Evolutionary conservation across 305 asterid species (phyloP).

Genomic region (Fraxinus ornus): DNA sequence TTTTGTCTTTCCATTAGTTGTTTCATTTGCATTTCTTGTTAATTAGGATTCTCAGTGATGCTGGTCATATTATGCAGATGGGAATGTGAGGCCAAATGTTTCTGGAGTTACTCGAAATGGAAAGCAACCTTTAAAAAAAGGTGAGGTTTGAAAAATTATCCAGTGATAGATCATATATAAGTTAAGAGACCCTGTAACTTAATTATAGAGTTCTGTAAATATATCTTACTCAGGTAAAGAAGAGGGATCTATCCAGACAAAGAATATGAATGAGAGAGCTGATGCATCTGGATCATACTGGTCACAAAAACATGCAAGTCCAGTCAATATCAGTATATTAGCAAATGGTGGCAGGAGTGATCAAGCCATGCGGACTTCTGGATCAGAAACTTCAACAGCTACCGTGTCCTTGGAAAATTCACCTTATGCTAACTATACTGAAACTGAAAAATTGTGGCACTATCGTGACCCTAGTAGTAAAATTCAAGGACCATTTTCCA

Average conservation of each 20-base stretch:
- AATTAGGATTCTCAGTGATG: constrained; percentile 10
- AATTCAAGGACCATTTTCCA: constrained; percentile 39
- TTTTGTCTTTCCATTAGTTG: constrained; percentile 9
- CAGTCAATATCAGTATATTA: constrained; percentile 16
- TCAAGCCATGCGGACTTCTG: constrained; percentile 41
- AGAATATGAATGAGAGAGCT: constrained; percentile 34
- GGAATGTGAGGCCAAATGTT: constrained; percentile 28
- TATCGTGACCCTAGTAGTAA: constrained; percentile 33
- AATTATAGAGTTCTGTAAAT: constrained; percentile 19
- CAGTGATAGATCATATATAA: constrained; percentile 8
- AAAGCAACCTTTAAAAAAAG: constrained; percentile 15
- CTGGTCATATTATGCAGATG: constrained; percentile 35
- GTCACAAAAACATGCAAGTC: background rate
- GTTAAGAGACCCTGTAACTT: constrained; percentile 15
- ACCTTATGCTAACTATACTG: constrained; percentile 8
- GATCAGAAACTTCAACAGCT: constrained; percentile 35
- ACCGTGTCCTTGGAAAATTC: constrained; percentile 13
- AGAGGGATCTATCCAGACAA: constrained; percentile 33
- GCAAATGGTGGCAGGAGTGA: constrained; percentile 30
- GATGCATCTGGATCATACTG: constrained; percentile 36
- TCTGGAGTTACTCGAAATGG: constrained; percentile 23
- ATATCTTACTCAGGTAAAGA: constrained; percentile 52
- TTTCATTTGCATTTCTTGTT: constrained; percentile 9
- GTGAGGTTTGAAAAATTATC: background rate
- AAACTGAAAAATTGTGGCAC: constrained; percentile 33